A percentile compares a stretch with the other conserved stretches of the same genome.
phyloP scores from a whole-genome alignment of 352 stramenopile species.

The Globisporangium carolinianum region DNA sequence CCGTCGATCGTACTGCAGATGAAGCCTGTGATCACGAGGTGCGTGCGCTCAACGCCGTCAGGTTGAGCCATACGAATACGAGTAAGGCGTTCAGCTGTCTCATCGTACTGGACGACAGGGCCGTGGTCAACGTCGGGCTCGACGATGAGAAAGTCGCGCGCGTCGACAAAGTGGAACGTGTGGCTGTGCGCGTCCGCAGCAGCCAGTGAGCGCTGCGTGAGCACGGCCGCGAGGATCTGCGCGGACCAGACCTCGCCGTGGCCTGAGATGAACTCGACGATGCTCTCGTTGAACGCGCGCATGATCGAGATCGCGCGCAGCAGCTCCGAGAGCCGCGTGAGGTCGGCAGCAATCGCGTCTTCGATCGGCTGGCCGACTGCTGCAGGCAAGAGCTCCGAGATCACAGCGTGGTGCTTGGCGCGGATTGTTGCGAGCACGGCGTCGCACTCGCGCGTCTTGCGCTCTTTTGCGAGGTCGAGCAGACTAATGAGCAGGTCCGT shows the following conservation, averaged over 20 bases:
- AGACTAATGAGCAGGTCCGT: slow-evolving; percentile 93
- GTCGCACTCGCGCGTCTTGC: slow-evolving; percentile 64
- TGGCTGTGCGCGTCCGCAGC: slow-evolving; percentile 38
- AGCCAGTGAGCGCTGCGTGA: slow-evolving; percentile 25
- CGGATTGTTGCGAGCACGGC: slow-evolving; percentile 63
- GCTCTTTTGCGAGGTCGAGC: slow-evolving; percentile 83
- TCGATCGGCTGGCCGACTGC: slow-evolving; percentile 52
- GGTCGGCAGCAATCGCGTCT: slow-evolving; percentile 48
- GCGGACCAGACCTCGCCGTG: slow-evolving; percentile 96
- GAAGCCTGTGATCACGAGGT: slow-evolving; percentile 95
- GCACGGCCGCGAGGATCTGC: slow-evolving; percentile 84
- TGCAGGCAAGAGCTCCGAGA: slow-evolving; percentile 46
- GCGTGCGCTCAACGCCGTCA: slow-evolving; percentile 34
- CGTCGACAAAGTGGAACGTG: slow-evolving; percentile 90
- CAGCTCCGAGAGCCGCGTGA: slow-evolving; percentile 69
- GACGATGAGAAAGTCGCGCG: slow-evolving; percentile 83
- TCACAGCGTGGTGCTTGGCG: slow-evolving; percentile 73
- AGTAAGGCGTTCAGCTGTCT: slow-evolving; percentile 16
- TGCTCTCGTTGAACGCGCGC: slow-evolving; percentile 77
- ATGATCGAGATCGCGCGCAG: slow-evolving; percentile 86
- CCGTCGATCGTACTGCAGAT: slow-evolving; percentile 93
- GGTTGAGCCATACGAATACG: slow-evolving; percentile 5
- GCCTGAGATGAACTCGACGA: slow-evolving; percentile 92
- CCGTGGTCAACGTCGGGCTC: slow-evolving; percentile 73
- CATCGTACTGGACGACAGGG: slow-evolving; percentile 71